These are phyloP conservation scores for Ensete glaucum DNA, from an alignment of 176 grass and related monocot species.

Conservation along the genomic window DNA sequence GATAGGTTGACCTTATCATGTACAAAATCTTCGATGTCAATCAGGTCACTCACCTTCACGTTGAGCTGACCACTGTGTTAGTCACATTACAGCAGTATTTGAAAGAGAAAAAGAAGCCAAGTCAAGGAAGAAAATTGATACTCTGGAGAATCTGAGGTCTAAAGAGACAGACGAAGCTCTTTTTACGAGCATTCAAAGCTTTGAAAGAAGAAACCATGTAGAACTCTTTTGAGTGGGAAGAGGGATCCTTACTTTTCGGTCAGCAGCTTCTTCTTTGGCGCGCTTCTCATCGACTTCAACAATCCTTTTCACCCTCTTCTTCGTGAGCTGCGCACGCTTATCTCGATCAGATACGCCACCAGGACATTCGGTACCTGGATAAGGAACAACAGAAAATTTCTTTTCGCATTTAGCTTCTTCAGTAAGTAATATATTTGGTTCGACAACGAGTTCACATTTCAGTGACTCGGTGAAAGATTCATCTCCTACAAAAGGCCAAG, in stretches of 20 bases:
- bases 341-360: constrained; percentile 14
- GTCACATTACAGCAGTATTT: neutral
- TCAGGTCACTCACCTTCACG: constrained; percentile 40
- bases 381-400: neutral
- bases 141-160: too few relatives aligned
- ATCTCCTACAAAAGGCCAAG: neutral
- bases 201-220: neutral
- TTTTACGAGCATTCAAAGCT: constrained; percentile 9
- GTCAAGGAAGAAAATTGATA: too few relatives aligned
- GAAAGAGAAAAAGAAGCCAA: neutral
- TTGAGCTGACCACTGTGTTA: neutral
- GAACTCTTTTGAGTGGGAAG: neutral
- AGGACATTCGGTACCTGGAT: constrained; percentile 17
- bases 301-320: constrained; percentile 32
- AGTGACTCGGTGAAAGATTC: neutral
- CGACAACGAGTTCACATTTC: neutral
- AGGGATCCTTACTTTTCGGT: constrained; percentile 10
- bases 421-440: neutral
- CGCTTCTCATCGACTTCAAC: constrained; percentile 24
- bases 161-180: neutral
- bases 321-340: constrained; percentile 11
- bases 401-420: neutral
- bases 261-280: constrained; percentile 19
- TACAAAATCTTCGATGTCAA: constrained; percentile 76
- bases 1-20: constrained; percentile 29